Conservation (phyloP, 1,284 basidiomycete genomes). For the Fistulinella cinereoalba region DNA sequence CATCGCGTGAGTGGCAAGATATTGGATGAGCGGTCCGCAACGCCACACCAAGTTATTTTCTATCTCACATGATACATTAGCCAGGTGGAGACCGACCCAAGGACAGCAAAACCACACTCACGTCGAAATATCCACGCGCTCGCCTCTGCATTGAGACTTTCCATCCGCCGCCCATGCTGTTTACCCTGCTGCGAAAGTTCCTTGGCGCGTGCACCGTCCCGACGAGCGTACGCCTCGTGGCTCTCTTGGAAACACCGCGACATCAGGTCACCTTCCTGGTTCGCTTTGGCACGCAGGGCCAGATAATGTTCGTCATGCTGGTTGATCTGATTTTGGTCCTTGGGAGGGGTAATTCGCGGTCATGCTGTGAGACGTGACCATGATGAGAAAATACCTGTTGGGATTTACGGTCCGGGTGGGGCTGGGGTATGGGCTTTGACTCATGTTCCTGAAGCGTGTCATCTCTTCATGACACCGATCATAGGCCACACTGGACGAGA, state of each 20-base stretch:
- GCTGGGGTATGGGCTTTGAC: conserved; percentile 15
- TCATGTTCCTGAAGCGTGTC: conserved; percentile 16
- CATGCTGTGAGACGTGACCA: not conserved
- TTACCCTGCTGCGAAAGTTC: conserved; percentile 83
- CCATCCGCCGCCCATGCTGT: conserved; percentile 77
- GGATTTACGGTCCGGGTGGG: conserved; percentile 10
- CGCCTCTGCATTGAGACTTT: conserved; percentile 80
- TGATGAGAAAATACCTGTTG: conserved; percentile 14
- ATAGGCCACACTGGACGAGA: not conserved
- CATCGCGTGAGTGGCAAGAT: not conserved
- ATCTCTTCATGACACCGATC: not conserved
- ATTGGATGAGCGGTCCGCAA: not conserved
- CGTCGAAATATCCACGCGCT: conserved; percentile 87
- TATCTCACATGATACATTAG: conserved; percentile 30
- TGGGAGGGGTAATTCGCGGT: conserved; percentile 4
- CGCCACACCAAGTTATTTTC: conserved; percentile 77
- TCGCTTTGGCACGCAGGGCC: conserved; percentile 68
- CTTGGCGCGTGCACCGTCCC: conserved; percentile 82
- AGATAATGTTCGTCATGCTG: conserved; percentile 70
- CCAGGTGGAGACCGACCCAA: not conserved
- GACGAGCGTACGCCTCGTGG: conserved; percentile 63
- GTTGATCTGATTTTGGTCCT: conserved; percentile 66
- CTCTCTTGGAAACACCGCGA: conserved; percentile 62
- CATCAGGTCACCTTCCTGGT: conserved; percentile 74
- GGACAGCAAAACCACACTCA: conserved; percentile 32